Evolutionary conservation across 2,329 filamentous ascomycete genomes (phyloP).

Genomic region (Botrytis byssoidea): DNA sequence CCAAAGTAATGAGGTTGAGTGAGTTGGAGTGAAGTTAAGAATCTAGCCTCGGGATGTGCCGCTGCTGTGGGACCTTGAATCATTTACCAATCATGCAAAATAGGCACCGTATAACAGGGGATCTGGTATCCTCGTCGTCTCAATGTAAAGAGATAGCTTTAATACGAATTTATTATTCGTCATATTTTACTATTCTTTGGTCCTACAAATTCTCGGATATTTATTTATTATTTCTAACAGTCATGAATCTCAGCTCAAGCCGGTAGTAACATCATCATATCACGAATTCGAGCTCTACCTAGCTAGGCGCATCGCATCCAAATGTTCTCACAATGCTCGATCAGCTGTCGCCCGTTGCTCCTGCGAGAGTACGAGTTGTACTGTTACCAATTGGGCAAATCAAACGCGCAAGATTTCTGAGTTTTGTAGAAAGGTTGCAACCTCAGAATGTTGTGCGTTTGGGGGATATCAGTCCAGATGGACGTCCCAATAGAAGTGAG

Average conservation of each 20-base stretch:
- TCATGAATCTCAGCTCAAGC: slow-evolving; percentile 3
- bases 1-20: neutral
- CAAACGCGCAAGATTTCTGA: slow-evolving; percentile 73
- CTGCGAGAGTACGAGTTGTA: slow-evolving; percentile 84
- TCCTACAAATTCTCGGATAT: slow-evolving; percentile 6
- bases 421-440: slow-evolving; percentile 75
- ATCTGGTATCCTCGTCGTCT: slow-evolving; percentile 17
- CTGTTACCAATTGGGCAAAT: slow-evolving; percentile 85
- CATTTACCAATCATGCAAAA: slow-evolving; percentile 9
- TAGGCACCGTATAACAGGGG: slow-evolving; percentile 20
- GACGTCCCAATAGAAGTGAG: slow-evolving; percentile 81
- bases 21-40: slow-evolving; percentile 9
- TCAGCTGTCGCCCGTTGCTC: slow-evolving; percentile 84
- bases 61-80: neutral
- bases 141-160: neutral
- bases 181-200: neutral
- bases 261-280: neutral
- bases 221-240: slow-evolving; percentile 3
- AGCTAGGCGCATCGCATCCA: slow-evolving; percentile 36
- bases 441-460: slow-evolving; percentile 78
- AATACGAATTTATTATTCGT: neutral
- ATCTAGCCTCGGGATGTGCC: slow-evolving; percentile 11
- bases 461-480: slow-evolving; percentile 82
- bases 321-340: slow-evolving; percentile 75
- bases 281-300: slow-evolving; percentile 16